Base-by-base conservation (phyloP, 495 filamentous ascomycete species). In the Penicillium dipodomyicola region DNA sequence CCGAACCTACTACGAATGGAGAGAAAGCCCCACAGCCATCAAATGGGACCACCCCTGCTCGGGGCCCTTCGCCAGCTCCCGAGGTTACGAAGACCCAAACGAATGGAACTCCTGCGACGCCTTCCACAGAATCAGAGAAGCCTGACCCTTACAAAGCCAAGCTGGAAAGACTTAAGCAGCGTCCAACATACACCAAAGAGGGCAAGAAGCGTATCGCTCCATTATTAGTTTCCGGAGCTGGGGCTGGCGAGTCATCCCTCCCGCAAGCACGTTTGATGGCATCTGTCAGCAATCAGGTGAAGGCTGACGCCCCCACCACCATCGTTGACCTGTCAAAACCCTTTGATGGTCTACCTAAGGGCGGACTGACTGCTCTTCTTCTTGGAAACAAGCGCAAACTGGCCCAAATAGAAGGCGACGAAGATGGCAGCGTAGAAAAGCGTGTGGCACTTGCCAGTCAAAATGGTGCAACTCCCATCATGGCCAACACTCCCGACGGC, bases 161-260 rank as follows among this genome's bases (percentile, higher is more conserved):
- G 60, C 76, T 95, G 35, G 89, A 91, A 48, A 83, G 84, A 52
- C 67, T 97, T 56, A 97, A 97, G 69, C 85, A 90, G 48, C 86
- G 93, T 10, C 90, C 96, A 8, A 96, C 91, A 17, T 88, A 96
- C 47, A 96, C 92, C 1, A 97, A 97, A 69, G 94, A 99, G 52
- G 94, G 94, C 17, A 97, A 92, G 73, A 99, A 97, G 74, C 84
- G 95, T 23, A 91, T 99, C 52, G 89, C 90, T 3, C 94, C 94
- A 6, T 72, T 97, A 62, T 80, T 99, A 4, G 88, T 99, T 15
- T 97, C 94, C 4, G 90, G 87, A 5, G 80, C 89, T 20, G 90
- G 88, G 8, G 87, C 83, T 6, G 88, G 87, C 15, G 87, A 93
- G 60, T 91, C 91, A 1, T 94, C 91, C 11, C 76, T 96, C n/a